Conservation (phyloP, 306 rosid genomes). For the Luffa aegyptiaca region DNA sequence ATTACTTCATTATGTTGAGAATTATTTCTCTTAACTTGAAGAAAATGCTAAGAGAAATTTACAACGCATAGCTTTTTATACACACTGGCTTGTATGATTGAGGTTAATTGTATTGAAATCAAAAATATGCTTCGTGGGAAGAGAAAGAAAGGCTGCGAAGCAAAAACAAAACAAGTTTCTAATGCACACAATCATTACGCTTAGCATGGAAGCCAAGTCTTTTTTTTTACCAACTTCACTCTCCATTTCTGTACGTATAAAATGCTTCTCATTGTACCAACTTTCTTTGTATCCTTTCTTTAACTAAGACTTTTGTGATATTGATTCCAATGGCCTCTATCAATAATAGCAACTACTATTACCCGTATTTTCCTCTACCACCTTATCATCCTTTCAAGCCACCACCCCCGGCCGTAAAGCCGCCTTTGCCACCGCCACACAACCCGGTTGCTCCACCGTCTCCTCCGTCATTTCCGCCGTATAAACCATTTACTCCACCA, state of each 20-base stretch:
- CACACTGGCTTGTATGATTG: neutral
- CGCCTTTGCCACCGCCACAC: conserved; percentile 26
- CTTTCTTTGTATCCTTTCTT: conserved; percentile 6
- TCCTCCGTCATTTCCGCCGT: neutral
- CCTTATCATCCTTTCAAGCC: conserved; percentile 6
- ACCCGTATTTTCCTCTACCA: conserved; percentile 23
- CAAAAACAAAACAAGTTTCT: neutral
- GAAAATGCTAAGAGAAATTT: neutral
- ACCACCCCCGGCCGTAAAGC: conserved; percentile 8
- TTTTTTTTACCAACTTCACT: neutral
- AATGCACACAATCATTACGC: conserved; percentile 7
- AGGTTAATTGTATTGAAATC: neutral
- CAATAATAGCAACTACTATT: conserved; percentile 13
- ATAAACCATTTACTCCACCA: conserved; percentile 14
- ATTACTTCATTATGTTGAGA: neutral
- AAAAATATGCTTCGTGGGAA: neutral
- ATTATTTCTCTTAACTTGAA: neutral
- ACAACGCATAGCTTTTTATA: neutral
- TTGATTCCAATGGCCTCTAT: conserved; percentile 36
- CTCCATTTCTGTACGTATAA: neutral
- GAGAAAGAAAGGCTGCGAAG: neutral
- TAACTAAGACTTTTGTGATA: neutral
- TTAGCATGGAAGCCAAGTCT: conserved; percentile 8
- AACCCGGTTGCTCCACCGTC: conserved; percentile 19
- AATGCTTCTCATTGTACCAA: neutral